Conservation (phyloP, 2,329 filamentous ascomycete genomes). For the Cladophialophora bantiana region DNA sequence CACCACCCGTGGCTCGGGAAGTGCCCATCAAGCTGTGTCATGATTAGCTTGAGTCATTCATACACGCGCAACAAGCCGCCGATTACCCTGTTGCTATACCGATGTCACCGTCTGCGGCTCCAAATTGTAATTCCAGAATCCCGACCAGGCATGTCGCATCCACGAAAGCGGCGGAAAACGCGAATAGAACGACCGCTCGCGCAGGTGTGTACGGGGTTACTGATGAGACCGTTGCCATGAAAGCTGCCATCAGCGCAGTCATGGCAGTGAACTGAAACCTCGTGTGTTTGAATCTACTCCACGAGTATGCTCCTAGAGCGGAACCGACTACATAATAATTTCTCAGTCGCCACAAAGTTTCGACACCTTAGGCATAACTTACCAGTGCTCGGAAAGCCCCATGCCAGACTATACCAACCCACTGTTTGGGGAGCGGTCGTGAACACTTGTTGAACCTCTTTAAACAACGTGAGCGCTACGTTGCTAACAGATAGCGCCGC, state of each 20-base stretch:
- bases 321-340: neutral
- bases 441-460: constrained; percentile 21
- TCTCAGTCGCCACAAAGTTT: neutral
- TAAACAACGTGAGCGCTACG: neutral
- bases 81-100: constrained; percentile 17
- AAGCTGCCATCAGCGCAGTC: neutral
- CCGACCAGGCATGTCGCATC: constrained; percentile 4
- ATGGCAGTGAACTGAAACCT: constrained; percentile 17
- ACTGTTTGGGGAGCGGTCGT: constrained; percentile 2
- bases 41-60: neutral
- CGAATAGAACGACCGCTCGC: constrained; percentile 14
- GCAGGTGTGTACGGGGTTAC: constrained; percentile 21
- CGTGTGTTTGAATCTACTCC: neutral
- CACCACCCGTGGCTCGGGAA: constrained; percentile 1
- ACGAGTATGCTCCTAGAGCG: neutral
- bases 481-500: neutral
- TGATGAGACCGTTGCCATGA: constrained; percentile 6
- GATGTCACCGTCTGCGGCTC: constrained; percentile 17
- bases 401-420: constrained; percentile 23
- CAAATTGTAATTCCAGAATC: constrained; percentile 16
- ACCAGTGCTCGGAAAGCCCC: constrained; percentile 5
- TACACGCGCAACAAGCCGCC: neutral
- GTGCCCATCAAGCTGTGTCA: constrained; percentile 9
- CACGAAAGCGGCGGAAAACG: neutral
- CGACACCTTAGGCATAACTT: neutral